These are phyloP conservation scores for Hyaloscypha hepaticicola DNA, from an alignment of 495 filamentous ascomycete genomes.

Conservation along the genomic window DNA sequence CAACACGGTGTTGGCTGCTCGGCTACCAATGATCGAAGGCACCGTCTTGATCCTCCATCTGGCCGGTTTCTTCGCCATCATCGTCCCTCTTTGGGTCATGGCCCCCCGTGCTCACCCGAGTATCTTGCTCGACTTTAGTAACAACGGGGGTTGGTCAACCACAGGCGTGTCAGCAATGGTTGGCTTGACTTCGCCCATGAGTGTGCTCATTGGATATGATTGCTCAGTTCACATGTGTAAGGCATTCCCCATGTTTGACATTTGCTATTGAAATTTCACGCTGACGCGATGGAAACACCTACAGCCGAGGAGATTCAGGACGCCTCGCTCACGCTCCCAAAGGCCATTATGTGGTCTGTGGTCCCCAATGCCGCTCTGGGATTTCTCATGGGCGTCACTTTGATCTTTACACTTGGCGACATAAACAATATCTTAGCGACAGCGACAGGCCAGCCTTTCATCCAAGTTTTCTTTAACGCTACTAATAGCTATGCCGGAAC, in stretches of 20 bases:
- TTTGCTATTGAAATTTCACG: neutral
- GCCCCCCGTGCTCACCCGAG: constrained; percentile 39
- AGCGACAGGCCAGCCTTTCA: constrained; percentile 52
- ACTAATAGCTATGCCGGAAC: constrained; percentile 46
- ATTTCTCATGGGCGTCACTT: constrained; percentile 49
- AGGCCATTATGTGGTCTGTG: constrained; percentile 40
- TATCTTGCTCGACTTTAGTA: constrained; percentile 42
- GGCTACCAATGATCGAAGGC: constrained; percentile 42
- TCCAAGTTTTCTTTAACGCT: constrained; percentile 46
- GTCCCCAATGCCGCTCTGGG: constrained; percentile 45
- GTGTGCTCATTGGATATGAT: constrained; percentile 31
- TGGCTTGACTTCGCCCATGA: constrained; percentile 21
- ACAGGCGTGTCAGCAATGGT: constrained; percentile 39
- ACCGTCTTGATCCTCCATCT: constrained; percentile 50
- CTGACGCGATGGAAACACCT: neutral
- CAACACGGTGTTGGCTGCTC: constrained; percentile 36
- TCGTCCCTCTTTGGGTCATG: constrained; percentile 49
- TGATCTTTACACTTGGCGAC: constrained; percentile 50
- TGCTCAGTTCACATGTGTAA: constrained; percentile 44
- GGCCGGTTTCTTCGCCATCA: constrained; percentile 50
- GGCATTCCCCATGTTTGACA: neutral
- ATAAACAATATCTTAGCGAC: constrained; percentile 39
- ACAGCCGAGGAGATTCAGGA: constrained; percentile 50
- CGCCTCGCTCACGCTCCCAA: constrained; percentile 46
- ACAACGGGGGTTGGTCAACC: constrained; percentile 45